Evolutionary conservation across 2,329 filamentous ascomycete genomes (phyloP).

Genomic region (Botrytis aclada): DNA sequence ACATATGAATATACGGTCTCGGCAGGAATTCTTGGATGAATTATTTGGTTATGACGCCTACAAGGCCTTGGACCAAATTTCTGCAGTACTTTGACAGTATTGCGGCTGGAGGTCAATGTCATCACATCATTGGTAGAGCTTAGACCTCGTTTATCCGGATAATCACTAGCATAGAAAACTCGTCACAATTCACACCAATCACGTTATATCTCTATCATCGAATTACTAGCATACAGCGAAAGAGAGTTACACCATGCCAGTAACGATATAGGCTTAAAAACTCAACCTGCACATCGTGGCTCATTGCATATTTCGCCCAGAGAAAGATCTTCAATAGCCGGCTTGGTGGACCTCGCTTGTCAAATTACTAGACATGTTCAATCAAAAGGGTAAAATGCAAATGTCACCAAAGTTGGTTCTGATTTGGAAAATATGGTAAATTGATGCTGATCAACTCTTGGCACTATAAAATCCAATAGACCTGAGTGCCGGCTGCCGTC

Average conservation of each 20-base stretch:
- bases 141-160: neutral
- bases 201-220: too few species aligned
- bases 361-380: too few species aligned
- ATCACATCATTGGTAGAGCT: neutral
- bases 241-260: neutral
- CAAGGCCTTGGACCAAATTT: conserved; percentile 10
- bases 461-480: neutral
- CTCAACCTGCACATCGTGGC: neutral
- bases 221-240: neutral
- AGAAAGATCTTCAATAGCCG: neutral
- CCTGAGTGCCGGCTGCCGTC: neutral
- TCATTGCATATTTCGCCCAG: neutral
- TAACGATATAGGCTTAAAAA: neutral
- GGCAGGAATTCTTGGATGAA: conserved; percentile 18
- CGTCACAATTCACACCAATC: neutral
- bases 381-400: neutral
- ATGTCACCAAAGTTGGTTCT: neutral
- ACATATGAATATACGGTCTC: conserved; percentile 24
- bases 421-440: neutral
- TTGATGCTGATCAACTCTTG: neutral
- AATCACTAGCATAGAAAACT: neutral
- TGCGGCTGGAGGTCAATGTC: neutral
- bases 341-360: neutral
- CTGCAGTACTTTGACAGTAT: neutral
- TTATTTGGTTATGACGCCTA: conserved; percentile 28